Evolutionary conservation across 768 basidiomycete species (phyloP).

Genomic region (Polyporus arcularius): DNA sequence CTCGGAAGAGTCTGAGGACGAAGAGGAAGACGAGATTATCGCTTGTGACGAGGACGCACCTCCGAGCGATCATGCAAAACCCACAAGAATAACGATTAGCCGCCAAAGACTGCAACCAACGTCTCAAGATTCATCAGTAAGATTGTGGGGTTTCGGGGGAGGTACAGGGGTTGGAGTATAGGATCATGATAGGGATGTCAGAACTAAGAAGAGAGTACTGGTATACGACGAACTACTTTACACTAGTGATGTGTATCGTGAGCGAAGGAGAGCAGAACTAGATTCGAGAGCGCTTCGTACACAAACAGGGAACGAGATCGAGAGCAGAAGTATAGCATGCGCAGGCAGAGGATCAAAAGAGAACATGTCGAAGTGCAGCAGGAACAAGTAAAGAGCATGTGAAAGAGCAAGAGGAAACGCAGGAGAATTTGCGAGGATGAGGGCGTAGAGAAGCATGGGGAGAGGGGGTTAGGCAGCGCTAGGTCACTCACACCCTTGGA

Average conservation of each 20-base stretch:
- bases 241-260: not conserved
- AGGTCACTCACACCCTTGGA: slow-evolving; percentile 10
- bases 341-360: not conserved
- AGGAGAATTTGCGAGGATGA: not conserved
- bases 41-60: not conserved
- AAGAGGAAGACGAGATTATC: slow-evolving; percentile 8
- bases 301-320: too few species aligned
- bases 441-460: not conserved
- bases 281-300: too few species aligned
- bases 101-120: slow-evolving; percentile 13
- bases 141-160: slow-evolving; percentile 17
- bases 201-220: not conserved
- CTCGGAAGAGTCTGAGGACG: slow-evolving; percentile 9
- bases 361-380: too few species aligned
- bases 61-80: not conserved
- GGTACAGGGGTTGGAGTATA: not conserved
- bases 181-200: not conserved
- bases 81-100: not conserved
- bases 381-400: too few species aligned
- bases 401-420: not conserved
- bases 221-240: too few species aligned
- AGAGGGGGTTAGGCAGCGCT: not conserved
- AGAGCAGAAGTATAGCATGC: not conserved
- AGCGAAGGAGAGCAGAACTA: not conserved
- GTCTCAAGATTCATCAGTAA: slow-evolving; percentile 17